Evolutionary conservation across 768 basidiomycete species (phyloP), one percentile per base, ranked within the genome.

Genomic region (Mycena pura): DNA sequence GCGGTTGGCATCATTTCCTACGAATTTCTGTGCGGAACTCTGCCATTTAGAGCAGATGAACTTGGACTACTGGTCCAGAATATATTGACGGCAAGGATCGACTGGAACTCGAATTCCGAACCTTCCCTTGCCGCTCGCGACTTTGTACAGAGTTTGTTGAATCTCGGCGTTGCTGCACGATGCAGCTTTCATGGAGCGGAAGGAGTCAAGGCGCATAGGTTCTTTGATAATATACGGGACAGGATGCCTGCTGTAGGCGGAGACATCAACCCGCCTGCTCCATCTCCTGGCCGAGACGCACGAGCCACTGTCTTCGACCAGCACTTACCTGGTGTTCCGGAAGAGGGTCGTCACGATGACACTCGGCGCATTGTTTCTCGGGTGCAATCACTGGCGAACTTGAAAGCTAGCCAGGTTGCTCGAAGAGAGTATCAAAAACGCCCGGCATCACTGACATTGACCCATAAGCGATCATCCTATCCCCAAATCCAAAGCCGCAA

Each of bases 1-100:
- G 54, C 54, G 14, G 9, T 55, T 11, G 54, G 54, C 19, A 36
- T 55, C 24, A 46, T 46, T 27, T 34, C 54, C 2, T 45, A 55
- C 25, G 54, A 55, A 46, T 55, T 55, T 21, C 6, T 55, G 5
- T 46, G 28, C 9, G 54, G 54, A 11, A 15, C 21, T 46, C 45
- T 44, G 28, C 54, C 54, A 19, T 55, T 45, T 36, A 2, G 46
- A 19, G 32, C 32, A 5, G 43, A n/a, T 7, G 32, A 45, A 14
- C 43, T 55, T 28, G 54, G 27, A 19, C 24, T 36, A 17, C 43
- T 36, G 19, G 36, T 45, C 43, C 54, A 36, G 6, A 55, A 46
- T 8, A 55, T 55, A 15, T 14, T 55, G 17, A 22, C 25, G 3
- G 54, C 31, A 14, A n/a, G 21, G 17, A 55, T 55, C 22, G 34